A percentile compares a stretch with the other conserved stretches of the same genome.
phyloP scores from a whole-genome alignment of 306 rosid species.

The Rosa multiflora region DNA sequence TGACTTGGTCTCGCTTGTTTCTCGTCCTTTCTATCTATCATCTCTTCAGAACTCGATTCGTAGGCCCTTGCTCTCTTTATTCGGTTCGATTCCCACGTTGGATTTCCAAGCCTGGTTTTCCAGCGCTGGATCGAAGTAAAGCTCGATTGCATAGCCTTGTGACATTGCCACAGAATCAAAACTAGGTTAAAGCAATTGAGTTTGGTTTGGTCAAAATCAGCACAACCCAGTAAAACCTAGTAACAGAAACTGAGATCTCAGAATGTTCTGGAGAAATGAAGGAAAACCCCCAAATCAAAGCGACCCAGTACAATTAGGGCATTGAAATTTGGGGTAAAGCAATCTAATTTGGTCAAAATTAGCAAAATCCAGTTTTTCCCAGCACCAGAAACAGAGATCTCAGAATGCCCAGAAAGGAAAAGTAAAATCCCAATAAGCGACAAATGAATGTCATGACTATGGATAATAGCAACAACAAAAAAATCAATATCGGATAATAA shows the following conservation, averaged over 20 bases:
- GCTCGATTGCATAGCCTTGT: conserved; percentile 80
- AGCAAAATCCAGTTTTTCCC: conserved; percentile 26
- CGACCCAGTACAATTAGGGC: background rate
- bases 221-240: background rate
- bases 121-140: conserved; percentile 85
- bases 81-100: no score
- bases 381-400: conserved; percentile 32
- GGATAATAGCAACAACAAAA: no score
- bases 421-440: background rate
- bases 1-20: no score
- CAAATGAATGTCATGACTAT: no score
- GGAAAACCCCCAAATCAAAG: background rate
- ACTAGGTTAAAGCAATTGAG: background rate
- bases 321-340: conserved; percentile 2
- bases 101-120: conserved; percentile 91
- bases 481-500: no score
- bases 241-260: conserved; percentile 33
- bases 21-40: no score
- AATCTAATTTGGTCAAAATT: conserved; percentile 13
- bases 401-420: conserved; percentile 17
- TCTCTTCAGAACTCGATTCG: no score
- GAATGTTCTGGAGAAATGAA: background rate
- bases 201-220: conserved; percentile 8
- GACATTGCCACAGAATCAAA: conserved; percentile 44
- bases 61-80: no score